A percentile compares a stretch with the other conserved stretches of the same genome.
Conservation (phyloP, 1,284 basidiomycete species). For the Naganishia albida region DNA sequence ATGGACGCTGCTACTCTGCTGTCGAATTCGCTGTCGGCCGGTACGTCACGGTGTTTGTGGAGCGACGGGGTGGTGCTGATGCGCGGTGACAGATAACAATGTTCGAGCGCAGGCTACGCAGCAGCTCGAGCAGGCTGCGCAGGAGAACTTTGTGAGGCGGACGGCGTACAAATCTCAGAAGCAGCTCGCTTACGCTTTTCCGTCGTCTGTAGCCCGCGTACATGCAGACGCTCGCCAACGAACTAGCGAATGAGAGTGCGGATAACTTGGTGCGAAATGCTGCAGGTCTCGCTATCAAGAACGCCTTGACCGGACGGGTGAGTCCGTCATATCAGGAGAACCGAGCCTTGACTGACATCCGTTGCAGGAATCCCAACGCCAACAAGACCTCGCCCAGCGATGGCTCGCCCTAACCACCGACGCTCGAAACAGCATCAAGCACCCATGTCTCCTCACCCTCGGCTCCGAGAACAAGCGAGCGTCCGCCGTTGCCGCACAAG, state of each 20-base stretch:
- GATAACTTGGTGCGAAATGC: conserved; percentile 83
- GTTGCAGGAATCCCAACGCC: conserved; percentile 71
- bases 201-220: conserved; percentile 73
- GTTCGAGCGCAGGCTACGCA: conserved; percentile 85
- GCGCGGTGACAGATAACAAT: conserved; percentile 63
- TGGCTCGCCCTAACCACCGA: conserved; percentile 77
- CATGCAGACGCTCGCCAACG: conserved; percentile 79
- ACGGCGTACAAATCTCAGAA: too few species aligned
- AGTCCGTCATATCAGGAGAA: conserved; percentile 48
- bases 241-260: conserved; percentile 73
- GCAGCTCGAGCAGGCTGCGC: conserved; percentile 78
- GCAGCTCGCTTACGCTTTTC: too few species aligned
- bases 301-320: conserved; percentile 85
- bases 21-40: conserved; percentile 82
- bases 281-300: conserved; percentile 95
- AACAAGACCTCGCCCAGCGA: conserved; percentile 71
- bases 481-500: conserved; percentile 86
- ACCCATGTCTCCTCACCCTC: conserved; percentile 79
- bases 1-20: conserved; percentile 90
- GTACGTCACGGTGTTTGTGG: conserved; percentile 57
- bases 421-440: conserved; percentile 81
- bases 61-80: not conserved
- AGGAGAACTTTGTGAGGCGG: conserved; percentile 80
- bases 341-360: conserved; percentile 30
- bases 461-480: conserved; percentile 72